A percentile compares a stretch with the other conserved stretches of the same genome.
Evolutionary conservation across 164 flowering plant species (phyloP).

Genomic region (grape (Vitis vinifera)): DNA sequence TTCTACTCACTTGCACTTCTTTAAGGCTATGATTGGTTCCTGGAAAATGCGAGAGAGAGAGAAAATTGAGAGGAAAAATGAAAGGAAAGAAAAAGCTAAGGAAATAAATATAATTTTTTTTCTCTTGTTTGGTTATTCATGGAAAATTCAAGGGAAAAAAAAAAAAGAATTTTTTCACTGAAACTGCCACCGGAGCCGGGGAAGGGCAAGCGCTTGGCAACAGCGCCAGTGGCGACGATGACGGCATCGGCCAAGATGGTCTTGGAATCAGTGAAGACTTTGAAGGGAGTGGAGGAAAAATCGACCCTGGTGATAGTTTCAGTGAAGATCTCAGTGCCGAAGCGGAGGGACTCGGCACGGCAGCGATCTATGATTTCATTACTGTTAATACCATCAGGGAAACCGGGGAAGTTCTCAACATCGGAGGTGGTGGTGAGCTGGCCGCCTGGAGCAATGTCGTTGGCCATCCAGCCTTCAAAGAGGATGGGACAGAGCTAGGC

Average conservation of each 20-base stretch:
- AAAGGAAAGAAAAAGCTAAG: too few species aligned
- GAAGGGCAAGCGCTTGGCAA: slow-evolving; percentile 67
- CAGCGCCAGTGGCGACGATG: slow-evolving; percentile 86
- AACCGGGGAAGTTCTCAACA: slow-evolving; percentile 97
- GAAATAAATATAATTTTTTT: too few species aligned
- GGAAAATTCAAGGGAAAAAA: too few species aligned
- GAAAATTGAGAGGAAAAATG: too few species aligned
- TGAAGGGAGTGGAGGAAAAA: slow-evolving; percentile 59
- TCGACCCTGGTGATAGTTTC: slow-evolving; percentile 79
- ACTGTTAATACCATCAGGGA: slow-evolving; percentile 78
- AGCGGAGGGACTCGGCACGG: slow-evolving; percentile 62
- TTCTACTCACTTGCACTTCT: too few species aligned
- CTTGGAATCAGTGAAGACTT: slow-evolving; percentile 47
- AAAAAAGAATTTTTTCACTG: too few species aligned
- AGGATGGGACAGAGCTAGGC: slow-evolving; percentile 90
- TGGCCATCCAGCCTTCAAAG: slow-evolving; percentile 98
- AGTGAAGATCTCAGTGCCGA: slow-evolving; percentile 70
- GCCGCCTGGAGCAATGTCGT: slow-evolving; percentile 94
- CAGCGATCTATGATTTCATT: slow-evolving; percentile 67
- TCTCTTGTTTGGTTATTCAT: too few species aligned
- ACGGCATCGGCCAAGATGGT: slow-evolving; percentile 76
- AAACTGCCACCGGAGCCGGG: slow-evolving; percentile 50
- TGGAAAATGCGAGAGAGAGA: too few species aligned
- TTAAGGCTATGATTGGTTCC: too few species aligned
- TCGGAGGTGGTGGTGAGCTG: slow-evolving; percentile 97